phyloP scores from a whole-genome alignment of 306 rosid genomes.

The Vigna nakashimae region DNA sequence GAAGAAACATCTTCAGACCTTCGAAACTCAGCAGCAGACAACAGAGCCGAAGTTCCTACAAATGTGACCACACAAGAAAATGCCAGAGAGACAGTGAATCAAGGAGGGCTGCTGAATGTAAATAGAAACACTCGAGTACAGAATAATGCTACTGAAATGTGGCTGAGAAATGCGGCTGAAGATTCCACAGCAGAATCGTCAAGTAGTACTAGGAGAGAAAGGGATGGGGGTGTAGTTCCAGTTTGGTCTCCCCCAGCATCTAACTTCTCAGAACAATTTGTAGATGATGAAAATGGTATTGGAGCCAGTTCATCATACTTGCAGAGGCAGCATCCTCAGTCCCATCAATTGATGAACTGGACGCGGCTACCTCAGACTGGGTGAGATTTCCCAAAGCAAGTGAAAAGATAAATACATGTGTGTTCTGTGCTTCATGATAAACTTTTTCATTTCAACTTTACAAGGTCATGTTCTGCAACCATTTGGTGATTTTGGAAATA shows the following conservation, averaged over 20 bases:
- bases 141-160: slow-evolving; percentile 37
- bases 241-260: slow-evolving; percentile 88
- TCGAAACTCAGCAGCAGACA: slow-evolving; percentile 54
- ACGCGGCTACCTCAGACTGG: slow-evolving; percentile 91
- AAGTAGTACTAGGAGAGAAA: slow-evolving; percentile 78
- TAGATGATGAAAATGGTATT: slow-evolving; percentile 77
- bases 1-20: slow-evolving; percentile 69
- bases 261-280: slow-evolving; percentile 78
- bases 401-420: not conserved
- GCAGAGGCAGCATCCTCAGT: slow-evolving; percentile 88
- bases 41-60: slow-evolving; percentile 88
- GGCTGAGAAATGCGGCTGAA: slow-evolving; percentile 62
- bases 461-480: slow-evolving; percentile 16
- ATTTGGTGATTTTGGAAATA: slow-evolving; percentile 18
- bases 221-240: slow-evolving; percentile 93
- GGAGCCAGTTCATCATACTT: slow-evolving; percentile 75
- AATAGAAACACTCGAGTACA: slow-evolving; percentile 49
- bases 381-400: slow-evolving; percentile 58
- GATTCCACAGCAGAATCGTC: slow-evolving; percentile 92
- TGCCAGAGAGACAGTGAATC: slow-evolving; percentile 56
- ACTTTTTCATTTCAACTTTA: slow-evolving; percentile 4
- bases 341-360: slow-evolving; percentile 87
- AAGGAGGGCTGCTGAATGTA: slow-evolving; percentile 49
- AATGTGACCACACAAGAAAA: slow-evolving; percentile 58
- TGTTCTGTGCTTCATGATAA: not conserved